phyloP scores from a whole-genome alignment of 1,284 basidiomycete genomes.

The Termitomyces sp. region DNA sequence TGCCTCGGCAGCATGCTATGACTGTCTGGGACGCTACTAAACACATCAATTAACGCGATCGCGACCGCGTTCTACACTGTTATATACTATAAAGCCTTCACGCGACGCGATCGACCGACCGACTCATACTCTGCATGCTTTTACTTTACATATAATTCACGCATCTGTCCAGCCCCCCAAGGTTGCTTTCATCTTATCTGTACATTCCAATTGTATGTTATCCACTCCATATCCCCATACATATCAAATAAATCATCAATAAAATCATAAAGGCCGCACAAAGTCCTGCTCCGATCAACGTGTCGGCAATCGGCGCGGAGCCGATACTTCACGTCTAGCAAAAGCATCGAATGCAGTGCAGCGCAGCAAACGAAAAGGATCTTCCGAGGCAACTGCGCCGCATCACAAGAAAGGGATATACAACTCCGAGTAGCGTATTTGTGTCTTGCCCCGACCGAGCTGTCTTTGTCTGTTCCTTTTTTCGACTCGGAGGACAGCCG shows the following conservation, averaged over 20 bases:
- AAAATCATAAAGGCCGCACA: too few species aligned
- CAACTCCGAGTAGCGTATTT: background rate
- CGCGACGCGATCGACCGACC: background rate
- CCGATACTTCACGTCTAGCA: background rate
- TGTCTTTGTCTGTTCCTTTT: too few species aligned
- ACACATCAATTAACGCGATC: background rate
- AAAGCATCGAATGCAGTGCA: background rate
- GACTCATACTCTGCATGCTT: background rate
- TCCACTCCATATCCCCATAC: background rate
- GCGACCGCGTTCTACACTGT: background rate
- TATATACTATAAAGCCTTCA: background rate
- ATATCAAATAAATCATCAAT: background rate
- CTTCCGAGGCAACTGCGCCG: background rate
- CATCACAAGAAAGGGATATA: background rate
- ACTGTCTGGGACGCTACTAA: slow-evolving; percentile 22
- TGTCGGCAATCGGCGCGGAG: background rate
- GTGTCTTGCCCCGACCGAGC: too few species aligned
- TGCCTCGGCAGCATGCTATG: slow-evolving; percentile 26
- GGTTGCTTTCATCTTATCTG: background rate
- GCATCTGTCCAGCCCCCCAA: too few species aligned
- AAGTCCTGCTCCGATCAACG: background rate
- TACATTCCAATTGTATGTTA: background rate
- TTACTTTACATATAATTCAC: background rate
- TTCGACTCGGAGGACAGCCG: too few species aligned
- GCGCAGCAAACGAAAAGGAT: background rate